Evolutionary conservation across 106 monocot species (phyloP).

Genomic region (Gastrodia elata): DNA sequence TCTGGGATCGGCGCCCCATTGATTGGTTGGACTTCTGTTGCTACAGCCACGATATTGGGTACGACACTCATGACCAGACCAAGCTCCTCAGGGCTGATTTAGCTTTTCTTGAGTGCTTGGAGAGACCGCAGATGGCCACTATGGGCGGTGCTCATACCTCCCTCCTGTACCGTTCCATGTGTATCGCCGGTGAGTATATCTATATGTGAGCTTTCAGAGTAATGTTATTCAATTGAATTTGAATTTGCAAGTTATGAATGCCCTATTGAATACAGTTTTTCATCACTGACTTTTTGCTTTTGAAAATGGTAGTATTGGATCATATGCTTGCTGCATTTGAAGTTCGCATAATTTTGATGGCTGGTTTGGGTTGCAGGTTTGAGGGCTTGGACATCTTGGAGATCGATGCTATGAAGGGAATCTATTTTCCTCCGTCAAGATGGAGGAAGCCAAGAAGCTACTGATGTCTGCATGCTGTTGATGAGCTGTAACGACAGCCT

Average conservation of each 20-base stretch:
- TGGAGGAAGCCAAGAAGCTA: slow-evolving; percentile 5
- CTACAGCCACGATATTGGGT: slow-evolving; percentile 96
- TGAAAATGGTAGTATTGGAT: not conserved
- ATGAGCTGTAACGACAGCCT: too few species aligned
- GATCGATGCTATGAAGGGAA: slow-evolving; percentile 5
- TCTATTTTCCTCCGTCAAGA: not conserved
- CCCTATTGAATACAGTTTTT: too few species aligned
- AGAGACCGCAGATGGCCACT: slow-evolving; percentile 59
- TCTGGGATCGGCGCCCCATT: slow-evolving; percentile 87
- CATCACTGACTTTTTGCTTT: not conserved
- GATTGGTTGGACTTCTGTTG: slow-evolving; percentile 97
- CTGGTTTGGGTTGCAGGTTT: slow-evolving; percentile 44
- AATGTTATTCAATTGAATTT: too few species aligned
- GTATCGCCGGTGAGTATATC: slow-evolving; percentile 52
- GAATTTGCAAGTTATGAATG: too few species aligned
- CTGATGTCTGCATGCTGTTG: too few species aligned
- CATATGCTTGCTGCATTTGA: not conserved
- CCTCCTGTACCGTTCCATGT: slow-evolving; percentile 72
- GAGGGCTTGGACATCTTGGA: slow-evolving; percentile 20
- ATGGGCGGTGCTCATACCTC: slow-evolving; percentile 52
- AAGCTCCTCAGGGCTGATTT: slow-evolving; percentile 84
- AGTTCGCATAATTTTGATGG: not conserved
- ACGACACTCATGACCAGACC: slow-evolving; percentile 80
- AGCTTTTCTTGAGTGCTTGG: slow-evolving; percentile 78
- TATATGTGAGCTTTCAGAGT: too few species aligned